Conservation (phyloP, 306 rosid species). For the Quercus cerris region DNA sequence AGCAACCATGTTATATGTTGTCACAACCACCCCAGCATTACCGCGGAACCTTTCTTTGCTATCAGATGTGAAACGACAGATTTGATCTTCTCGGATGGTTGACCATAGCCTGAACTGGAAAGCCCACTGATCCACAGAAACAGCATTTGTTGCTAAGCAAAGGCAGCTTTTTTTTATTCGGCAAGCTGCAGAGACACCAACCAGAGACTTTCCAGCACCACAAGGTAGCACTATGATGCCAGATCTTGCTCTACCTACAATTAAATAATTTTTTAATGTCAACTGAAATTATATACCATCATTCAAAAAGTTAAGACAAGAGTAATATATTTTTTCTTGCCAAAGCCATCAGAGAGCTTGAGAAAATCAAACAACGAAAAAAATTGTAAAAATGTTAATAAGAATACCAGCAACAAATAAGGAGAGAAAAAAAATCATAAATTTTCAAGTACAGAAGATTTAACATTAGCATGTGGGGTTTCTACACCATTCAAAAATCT, state of each 20-base stretch:
- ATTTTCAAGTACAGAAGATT: neutral
- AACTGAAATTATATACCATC: slow-evolving; percentile 8
- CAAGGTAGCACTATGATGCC: slow-evolving; percentile 96
- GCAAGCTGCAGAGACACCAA: slow-evolving; percentile 97
- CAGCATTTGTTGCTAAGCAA: slow-evolving; percentile 97
- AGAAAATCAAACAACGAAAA: neutral
- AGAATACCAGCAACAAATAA: neutral
- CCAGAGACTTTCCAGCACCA: slow-evolving; percentile 97
- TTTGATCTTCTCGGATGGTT: slow-evolving; percentile 87
- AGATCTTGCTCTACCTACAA: slow-evolving; percentile 94
- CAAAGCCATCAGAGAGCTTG: too few species aligned
- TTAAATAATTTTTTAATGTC: slow-evolving; percentile 10
- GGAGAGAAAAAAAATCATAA: neutral
- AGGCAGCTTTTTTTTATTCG: slow-evolving; percentile 92
- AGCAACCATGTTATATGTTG: slow-evolving; percentile 96
- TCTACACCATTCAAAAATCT: neutral
- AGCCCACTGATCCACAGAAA: slow-evolving; percentile 99
- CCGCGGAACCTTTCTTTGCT: slow-evolving; percentile 96
- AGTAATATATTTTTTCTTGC: neutral
- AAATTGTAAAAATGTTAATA: neutral
- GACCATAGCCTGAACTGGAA: slow-evolving; percentile 97
- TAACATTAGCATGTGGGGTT: neutral
- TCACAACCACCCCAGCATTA: slow-evolving; percentile 93
- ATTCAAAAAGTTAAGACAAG: neutral
- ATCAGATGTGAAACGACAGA: slow-evolving; percentile 96